These are phyloP conservation scores for Schwanniomyces vanrijiae DNA, from an alignment of 805 yeast genomes.

Conservation along the genomic window DNA sequence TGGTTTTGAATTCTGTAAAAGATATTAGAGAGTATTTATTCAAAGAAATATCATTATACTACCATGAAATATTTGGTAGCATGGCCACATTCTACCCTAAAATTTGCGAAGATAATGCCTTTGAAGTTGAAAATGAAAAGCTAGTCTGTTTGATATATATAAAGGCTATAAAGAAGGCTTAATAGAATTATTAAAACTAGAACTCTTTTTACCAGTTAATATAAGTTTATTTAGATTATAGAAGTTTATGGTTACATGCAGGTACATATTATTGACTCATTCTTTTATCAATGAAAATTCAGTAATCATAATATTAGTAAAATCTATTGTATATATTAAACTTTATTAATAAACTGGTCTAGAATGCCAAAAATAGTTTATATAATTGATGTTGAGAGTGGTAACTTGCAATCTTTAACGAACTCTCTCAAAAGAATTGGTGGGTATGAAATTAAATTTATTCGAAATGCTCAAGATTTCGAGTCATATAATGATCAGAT, in stretches of 20 bases:
- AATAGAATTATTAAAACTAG: not conserved
- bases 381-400: constrained; percentile 91
- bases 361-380: constrained; percentile 40
- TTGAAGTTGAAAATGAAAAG: constrained; percentile 7
- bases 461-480: constrained; percentile 60
- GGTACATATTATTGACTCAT: not conserved
- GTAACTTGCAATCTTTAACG: constrained; percentile 83
- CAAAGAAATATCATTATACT: constrained; percentile 25
- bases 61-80: constrained; percentile 35
- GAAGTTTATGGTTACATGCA: not conserved
- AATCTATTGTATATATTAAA: not conserved
- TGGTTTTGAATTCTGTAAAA: constrained; percentile 26
- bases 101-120: constrained; percentile 13
- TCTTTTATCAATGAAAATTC: not conserved
- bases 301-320: not conserved
- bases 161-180: constrained; percentile 19
- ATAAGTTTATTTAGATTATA: not conserved
- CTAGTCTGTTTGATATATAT: constrained; percentile 24
- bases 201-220: not conserved
- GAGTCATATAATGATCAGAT: constrained; percentile 42
- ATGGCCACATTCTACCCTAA: constrained; percentile 25
- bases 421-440: constrained; percentile 86
- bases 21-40: constrained; percentile 32
- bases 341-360: not conserved
- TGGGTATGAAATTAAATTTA: constrained; percentile 55